Evolutionary conservation across 345 rosid genomes (phyloP), one percentile per base, ranked within the genome.

Genomic region (Eucalyptus curtisii): DNA sequence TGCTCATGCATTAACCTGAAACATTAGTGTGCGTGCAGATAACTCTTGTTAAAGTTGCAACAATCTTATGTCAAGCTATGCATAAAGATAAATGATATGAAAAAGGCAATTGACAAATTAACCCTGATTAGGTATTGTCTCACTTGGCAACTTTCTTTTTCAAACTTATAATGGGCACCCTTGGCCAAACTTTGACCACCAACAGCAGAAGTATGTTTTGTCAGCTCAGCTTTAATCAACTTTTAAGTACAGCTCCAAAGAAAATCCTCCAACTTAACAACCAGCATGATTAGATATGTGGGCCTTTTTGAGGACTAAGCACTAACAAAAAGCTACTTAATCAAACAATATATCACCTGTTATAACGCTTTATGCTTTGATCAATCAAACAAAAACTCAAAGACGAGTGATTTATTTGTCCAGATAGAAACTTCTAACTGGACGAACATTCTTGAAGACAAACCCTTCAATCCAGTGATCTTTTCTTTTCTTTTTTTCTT

Each of bases 231-330:
- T 88, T 88, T 88, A 44, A 88, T 81, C 25, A 53, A 37, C 89
- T 88, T 88, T 88, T 55, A 88, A 82, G 86, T 50, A 82, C 76
- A 82, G 57, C 59, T 64, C 64, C 57, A 82, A 88, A 68, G 64
- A 52, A 44, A 79, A 37, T 82, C 64, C 89, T 55, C 85, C 85
- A 53, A 88, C 86, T 52, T 88, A 81, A 82, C 89, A 88, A 88
- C 89, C 87, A 88, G n/a, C 87, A 57, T 44, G 80, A 82, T 82
- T 88, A 82, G 89, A 81, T 88, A 27, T 55, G 89, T 88, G 89
- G 89, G 89, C 89, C 89, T 57, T 7, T 87, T 13, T 68, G 11
- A 53, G 33, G 84, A 42, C 40, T 13, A 24, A 53, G 55, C 80
- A 49, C 17, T 61, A 48, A 87, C 45, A 48, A 81, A 40, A 42